Conservation (phyloP, 139 green algal species). For the Picocystis salinarum region DNA sequence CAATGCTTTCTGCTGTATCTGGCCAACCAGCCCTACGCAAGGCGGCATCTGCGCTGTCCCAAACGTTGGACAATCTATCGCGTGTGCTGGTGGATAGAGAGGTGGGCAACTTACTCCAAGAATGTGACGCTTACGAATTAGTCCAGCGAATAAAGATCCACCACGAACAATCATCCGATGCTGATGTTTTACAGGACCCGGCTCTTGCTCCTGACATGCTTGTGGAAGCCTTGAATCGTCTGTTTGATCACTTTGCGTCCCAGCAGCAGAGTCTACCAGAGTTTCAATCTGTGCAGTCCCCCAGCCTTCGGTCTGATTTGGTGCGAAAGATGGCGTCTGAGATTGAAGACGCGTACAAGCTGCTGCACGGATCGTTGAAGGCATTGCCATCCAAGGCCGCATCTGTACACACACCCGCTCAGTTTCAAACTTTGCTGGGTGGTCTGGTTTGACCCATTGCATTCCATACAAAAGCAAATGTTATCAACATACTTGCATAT, state of each 20-base stretch:
- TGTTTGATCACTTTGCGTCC: not conserved
- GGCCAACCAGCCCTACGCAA: too few species aligned
- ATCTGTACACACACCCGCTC: conserved; percentile 42
- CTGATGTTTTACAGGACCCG: too few species aligned
- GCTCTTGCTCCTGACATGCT: too few species aligned
- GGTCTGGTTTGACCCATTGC: too few species aligned
- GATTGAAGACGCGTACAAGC: conserved; percentile 39
- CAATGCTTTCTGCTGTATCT: too few species aligned
- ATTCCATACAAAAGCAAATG: too few species aligned
- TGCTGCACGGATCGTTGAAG: conserved; percentile 28
- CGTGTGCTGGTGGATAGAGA: too few species aligned
- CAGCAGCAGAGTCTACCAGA: not conserved
- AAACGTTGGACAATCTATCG: too few species aligned
- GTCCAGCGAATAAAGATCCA: not conserved
- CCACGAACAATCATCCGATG: not conserved
- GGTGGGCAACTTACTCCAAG: too few species aligned
- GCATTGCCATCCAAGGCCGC: conserved; percentile 11
- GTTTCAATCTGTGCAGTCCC: conserved; percentile 17
- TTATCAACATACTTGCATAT: too few species aligned
- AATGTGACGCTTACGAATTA: not conserved
- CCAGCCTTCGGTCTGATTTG: conserved; percentile 27
- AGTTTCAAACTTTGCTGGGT: conserved; percentile 49
- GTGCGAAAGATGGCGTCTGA: conserved; percentile 19
- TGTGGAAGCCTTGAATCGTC: too few species aligned
- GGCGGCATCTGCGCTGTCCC: too few species aligned